Percentiles rank a stretch among this genome's conserved stretches.
Conservation (phyloP, 2,329 filamentous ascomycete genomes). For the Fusarium sp. region DNA sequence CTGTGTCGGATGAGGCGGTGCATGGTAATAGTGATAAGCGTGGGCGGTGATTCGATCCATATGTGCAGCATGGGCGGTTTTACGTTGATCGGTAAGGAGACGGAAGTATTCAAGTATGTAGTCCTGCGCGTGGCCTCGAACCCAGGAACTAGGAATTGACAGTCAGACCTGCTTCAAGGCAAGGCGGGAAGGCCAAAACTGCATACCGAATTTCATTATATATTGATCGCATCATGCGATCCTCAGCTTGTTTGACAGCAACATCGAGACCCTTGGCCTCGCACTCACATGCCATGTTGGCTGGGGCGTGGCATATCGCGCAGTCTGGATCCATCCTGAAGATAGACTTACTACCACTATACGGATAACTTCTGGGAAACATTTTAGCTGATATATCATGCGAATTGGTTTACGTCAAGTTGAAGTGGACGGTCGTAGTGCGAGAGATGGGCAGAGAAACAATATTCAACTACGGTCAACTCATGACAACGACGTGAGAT, state of each 20-base stretch:
- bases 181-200: conserved; percentile 4
- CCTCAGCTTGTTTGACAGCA: conserved; percentile 73
- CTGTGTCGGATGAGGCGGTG: conserved; percentile 71
- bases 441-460: conserved; percentile 32
- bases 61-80: conserved; percentile 67
- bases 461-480: conserved; percentile 46
- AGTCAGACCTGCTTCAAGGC: conserved; percentile 24
- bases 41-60: conserved; percentile 68
- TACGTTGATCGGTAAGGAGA: conserved; percentile 71
- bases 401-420: conserved; percentile 35
- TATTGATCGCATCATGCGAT: conserved; percentile 72
- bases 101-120: conserved; percentile 76
- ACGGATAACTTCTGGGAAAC: conserved; percentile 63
- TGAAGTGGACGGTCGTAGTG: conserved; percentile 24
- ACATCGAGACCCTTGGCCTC: conserved; percentile 74
- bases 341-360: conserved; percentile 60
- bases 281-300: conserved; percentile 71
- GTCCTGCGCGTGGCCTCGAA: conserved; percentile 74
- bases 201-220: conserved; percentile 74
- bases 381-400: conserved; percentile 60
- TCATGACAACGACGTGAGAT: conserved; percentile 46
- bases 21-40: conserved; percentile 69
- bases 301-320: conserved; percentile 74
- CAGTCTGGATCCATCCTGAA: conserved; percentile 78
- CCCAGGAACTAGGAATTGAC: conserved; percentile 66